Evolutionary conservation across 805 yeast species (phyloP).

Genomic region (Kuraishia piskuri): DNA sequence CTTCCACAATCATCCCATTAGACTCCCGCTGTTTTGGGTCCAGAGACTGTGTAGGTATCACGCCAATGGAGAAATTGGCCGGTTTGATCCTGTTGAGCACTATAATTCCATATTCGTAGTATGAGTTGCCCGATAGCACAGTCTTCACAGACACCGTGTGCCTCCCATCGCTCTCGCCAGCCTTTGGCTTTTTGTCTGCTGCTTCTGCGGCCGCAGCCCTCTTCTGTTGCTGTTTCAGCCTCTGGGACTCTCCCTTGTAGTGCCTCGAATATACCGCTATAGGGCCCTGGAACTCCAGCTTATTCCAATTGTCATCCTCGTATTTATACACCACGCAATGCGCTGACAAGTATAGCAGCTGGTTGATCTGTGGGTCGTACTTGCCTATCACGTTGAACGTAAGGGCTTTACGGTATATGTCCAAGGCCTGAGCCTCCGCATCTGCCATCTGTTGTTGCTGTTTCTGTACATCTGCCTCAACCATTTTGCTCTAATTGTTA

Average conservation of each 20-base stretch:
- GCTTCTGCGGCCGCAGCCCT: conserved; percentile 10
- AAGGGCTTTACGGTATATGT: conserved; percentile 57
- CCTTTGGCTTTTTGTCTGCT: background rate
- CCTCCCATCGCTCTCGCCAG: background rate
- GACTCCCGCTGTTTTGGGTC: conserved; percentile 10
- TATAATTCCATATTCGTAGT: conserved; percentile 58
- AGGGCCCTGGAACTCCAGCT: conserved; percentile 63
- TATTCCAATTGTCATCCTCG: conserved; percentile 57
- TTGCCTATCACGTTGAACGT: conserved; percentile 71
- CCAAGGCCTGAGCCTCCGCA: conserved; percentile 30
- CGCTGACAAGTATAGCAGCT: conserved; percentile 58
- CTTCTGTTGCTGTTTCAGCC: conserved; percentile 10
- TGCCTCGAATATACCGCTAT: conserved; percentile 56
- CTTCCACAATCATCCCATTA: conserved; percentile 54
- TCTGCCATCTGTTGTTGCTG: background rate
- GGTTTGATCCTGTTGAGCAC: conserved; percentile 62
- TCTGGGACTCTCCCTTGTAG: conserved; percentile 13
- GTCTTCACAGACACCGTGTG: background rate
- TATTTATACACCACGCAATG: conserved; percentile 67
- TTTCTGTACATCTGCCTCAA: background rate
- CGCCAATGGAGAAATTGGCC: conserved; percentile 64
- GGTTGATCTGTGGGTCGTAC: conserved; percentile 66
- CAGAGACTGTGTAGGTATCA: conserved; percentile 43
- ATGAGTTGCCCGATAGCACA: conserved; percentile 15
- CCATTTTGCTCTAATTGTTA: no score